Conservation (phyloP, 352 stramenopile species). For the Pythium oligandrum region DNA sequence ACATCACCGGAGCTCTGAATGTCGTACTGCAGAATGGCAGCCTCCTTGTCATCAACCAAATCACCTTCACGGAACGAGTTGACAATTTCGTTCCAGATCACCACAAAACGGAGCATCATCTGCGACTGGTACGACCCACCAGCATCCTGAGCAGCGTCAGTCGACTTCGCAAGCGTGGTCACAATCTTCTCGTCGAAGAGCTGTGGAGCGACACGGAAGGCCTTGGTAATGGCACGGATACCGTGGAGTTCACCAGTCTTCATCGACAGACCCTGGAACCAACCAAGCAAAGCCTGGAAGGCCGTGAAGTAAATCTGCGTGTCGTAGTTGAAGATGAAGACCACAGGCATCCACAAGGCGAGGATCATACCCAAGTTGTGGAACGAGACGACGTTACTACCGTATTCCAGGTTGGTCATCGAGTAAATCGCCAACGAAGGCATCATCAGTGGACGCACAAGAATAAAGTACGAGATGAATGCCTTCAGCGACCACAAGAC, state of each 20-base stretch:
- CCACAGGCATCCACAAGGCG: slow-evolving; percentile 32
- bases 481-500: slow-evolving; percentile 30
- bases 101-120: slow-evolving; percentile 48
- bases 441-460: slow-evolving; percentile 34
- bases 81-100: slow-evolving; percentile 52
- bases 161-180: slow-evolving; percentile 29
- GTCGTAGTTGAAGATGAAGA: slow-evolving; percentile 54
- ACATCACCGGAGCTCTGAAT: slow-evolving; percentile 68
- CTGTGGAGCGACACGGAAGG: slow-evolving; percentile 34
- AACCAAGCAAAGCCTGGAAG: slow-evolving; percentile 29
- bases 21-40: slow-evolving; percentile 46
- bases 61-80: slow-evolving; percentile 44
- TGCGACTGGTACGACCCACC: slow-evolving; percentile 32
- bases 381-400: slow-evolving; percentile 26
- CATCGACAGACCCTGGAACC: slow-evolving; percentile 31
- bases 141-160: slow-evolving; percentile 17
- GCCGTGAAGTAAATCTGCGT: slow-evolving; percentile 49
- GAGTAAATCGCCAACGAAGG: slow-evolving; percentile 34
- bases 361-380: slow-evolving; percentile 45
- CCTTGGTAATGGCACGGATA: slow-evolving; percentile 30
- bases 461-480: slow-evolving; percentile 33
- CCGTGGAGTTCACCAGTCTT: slow-evolving; percentile 41
- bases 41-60: slow-evolving; percentile 43
- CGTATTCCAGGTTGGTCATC: slow-evolving; percentile 37
- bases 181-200: slow-evolving; percentile 46